phyloP scores from a whole-genome alignment of 2,329 filamentous ascomycete species.

The Byssothecium circinans region DNA sequence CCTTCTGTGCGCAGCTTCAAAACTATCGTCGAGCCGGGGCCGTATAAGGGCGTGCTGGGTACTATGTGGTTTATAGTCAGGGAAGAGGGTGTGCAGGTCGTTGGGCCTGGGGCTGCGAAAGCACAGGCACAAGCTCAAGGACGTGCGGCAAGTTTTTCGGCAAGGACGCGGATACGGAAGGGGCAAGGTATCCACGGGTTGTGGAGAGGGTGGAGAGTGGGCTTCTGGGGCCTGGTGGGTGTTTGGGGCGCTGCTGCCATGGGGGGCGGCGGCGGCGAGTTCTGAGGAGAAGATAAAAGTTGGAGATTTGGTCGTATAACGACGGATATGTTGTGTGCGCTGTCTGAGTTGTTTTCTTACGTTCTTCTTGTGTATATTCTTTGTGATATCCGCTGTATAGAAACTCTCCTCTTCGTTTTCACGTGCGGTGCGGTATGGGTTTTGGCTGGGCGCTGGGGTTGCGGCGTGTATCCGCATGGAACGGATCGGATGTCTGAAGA shows the following conservation, averaged over 20 bases:
- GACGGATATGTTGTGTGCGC: no score
- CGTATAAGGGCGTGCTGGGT: conserved; percentile 82
- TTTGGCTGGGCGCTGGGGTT: no score
- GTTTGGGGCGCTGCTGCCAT: conserved; percentile 71
- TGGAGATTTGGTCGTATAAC: no score
- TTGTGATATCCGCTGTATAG: no score
- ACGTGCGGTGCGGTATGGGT: no score
- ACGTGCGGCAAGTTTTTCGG: conserved; percentile 32
- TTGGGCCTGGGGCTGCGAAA: conserved; percentile 25
- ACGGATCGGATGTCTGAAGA: no score
- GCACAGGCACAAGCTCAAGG: conserved; percentile 16
- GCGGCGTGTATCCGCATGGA: no score
- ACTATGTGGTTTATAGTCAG: conserved; percentile 86
- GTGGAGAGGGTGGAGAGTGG: conserved; percentile 75
- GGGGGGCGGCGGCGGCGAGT: conserved; percentile 43
- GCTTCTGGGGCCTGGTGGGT: conserved; percentile 75
- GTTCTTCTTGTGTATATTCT: no score
- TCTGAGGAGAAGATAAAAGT: conserved; percentile 16
- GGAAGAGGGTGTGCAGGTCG: conserved; percentile 69
- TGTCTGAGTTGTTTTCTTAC: no score
- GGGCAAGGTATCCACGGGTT: conserved; percentile 71
- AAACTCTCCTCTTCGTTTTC: no score
- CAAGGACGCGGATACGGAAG: conserved; percentile 51
- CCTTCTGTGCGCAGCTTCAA: conserved; percentile 51
- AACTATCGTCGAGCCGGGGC: conserved; percentile 77